Evolutionary conservation across 257 asterid species (phyloP).

Genomic region (Nyctanthes arbortristis): DNA sequence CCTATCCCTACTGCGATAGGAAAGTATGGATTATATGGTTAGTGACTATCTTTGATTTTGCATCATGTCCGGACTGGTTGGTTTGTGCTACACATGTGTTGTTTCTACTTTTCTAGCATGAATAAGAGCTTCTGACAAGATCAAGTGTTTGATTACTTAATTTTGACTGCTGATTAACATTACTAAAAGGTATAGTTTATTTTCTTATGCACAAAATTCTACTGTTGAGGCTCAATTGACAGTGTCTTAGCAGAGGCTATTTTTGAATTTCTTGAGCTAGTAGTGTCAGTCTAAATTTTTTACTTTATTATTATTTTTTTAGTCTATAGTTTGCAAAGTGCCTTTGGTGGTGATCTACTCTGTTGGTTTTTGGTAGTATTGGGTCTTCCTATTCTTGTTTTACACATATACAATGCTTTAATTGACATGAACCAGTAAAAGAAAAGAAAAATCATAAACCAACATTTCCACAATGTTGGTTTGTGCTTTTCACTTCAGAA

Average conservation of each 20-base stretch:
- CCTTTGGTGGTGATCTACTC: background rate
- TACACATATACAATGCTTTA: no score
- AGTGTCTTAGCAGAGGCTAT: background rate
- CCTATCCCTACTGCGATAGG: constrained; percentile 62
- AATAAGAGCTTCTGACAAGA: background rate
- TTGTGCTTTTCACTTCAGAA: no score
- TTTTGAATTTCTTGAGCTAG: background rate
- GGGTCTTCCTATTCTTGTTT: no score
- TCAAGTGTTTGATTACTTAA: background rate
- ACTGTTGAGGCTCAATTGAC: background rate
- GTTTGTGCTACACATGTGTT: background rate
- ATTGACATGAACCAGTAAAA: no score
- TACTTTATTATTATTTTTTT: no score
- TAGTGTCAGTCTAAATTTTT: background rate
- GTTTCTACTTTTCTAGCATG: background rate
- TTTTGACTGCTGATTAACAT: background rate
- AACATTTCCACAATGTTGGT: no score
- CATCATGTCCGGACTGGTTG: background rate
- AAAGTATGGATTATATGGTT: background rate
- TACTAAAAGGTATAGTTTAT: background rate
- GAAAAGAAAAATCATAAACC: no score
- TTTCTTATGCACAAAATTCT: background rate
- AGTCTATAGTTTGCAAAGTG: no score
- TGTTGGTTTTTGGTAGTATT: background rate
- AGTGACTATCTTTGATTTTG: background rate